Base-by-base conservation (phyloP, 1,284 basidiomycete genomes). In the Austroboletus niveus region DNA sequence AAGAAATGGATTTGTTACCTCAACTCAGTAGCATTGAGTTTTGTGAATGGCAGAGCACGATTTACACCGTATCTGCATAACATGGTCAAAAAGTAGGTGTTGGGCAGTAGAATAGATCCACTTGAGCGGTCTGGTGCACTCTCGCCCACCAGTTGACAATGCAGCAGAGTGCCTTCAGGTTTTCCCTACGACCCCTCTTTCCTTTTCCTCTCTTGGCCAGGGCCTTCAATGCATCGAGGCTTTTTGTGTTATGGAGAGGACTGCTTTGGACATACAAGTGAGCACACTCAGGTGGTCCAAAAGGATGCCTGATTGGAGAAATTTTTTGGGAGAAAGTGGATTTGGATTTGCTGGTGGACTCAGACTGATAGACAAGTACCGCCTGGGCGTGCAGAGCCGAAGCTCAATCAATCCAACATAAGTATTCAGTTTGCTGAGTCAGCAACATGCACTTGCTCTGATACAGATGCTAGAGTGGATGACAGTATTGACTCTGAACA, bases 71-170 rank as follows among this genome's bases (percentile, higher is more conserved):
- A 17, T 17, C 17, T 17, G 17, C 17, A 17, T 17, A 17, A 17
- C 17, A 27, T 32, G 22, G 9, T 59, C 5, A 47, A 14, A 7
- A 7, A 14, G 20, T 35, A 42, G 24, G 22, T 27, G 27, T 27
- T 4, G 27, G 27, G 27, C 27, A 7, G 7, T 27, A 7, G 27
- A 27, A 27, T 27, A 7, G 27, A 17, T 82, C 57, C 65, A 96
- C 85, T 81, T 88, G 35, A 99, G 79, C 85, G 75, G 62, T 79
- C 80, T 22, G 83, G 87, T 14, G 85, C 88, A 24, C 93, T 92
- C 92, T 93, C 32, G 89, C 84, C 89, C 95, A 96, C 96, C 96
- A 98, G 79, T 99, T 95, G 30, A 92, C 87, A 48, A 99, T 78
- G 48, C 94, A 95, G 39, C 95, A 78, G 46, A 96, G 73, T 0